Evolutionary conservation across 371 early-diverging fungal species (phyloP).

Genomic region (Vairimorpha apis): DNA sequence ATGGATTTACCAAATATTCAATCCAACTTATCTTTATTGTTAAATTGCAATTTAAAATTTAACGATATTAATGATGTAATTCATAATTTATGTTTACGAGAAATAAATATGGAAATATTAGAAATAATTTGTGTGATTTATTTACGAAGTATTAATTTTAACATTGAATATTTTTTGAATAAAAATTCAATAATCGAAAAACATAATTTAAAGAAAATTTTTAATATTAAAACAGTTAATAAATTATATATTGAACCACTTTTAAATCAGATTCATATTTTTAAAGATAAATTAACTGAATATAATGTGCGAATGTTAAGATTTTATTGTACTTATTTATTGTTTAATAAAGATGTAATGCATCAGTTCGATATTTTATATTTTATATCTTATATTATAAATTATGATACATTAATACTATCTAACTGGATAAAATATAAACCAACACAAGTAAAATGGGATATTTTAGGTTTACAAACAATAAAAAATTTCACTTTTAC

Average conservation of each 20-base stretch:
- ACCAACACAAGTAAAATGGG: constrained; percentile 1
- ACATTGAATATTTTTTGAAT: not conserved
- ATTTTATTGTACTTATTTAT: not conserved
- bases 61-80: no score
- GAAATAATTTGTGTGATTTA: not conserved
- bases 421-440: constrained; percentile 13
- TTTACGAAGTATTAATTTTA: not conserved
- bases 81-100: no score
- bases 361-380: constrained; percentile 16
- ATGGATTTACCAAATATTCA: no score
- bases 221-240: not conserved
- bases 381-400: constrained; percentile 17
- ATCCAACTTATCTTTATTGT: no score
- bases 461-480: constrained; percentile 2
- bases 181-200: not conserved
- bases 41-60: no score
- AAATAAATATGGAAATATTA: no score
- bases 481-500: constrained; percentile 21
- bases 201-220: not conserved
- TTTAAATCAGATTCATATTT: not conserved
- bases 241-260: not conserved
- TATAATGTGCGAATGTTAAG: no score
- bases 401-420: constrained; percentile 3
- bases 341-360: not conserved
- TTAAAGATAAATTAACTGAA: constrained; percentile 1